A percentile compares a stretch with the other conserved stretches of the same genome.
Evolutionary conservation across 2,329 filamentous ascomycete genomes (phyloP).

Genomic region (Botryosphaeria dothidea): DNA sequence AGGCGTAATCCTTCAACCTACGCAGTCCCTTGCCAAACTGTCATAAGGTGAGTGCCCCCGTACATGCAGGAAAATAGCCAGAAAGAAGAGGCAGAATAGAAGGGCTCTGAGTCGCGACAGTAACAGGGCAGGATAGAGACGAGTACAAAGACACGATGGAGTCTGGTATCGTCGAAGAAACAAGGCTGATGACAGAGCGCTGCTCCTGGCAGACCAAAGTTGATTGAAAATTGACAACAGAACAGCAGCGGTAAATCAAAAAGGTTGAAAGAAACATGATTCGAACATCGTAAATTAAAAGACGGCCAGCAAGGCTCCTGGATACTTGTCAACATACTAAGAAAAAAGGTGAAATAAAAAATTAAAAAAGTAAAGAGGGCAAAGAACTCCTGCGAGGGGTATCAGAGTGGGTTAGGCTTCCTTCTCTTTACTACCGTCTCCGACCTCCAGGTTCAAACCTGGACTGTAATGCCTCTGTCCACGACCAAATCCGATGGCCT

Average conservation of each 20-base stretch:
- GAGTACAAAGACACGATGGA: too few species aligned
- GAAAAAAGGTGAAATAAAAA: background rate
- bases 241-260: background rate
- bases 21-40: too few species aligned
- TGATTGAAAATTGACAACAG: background rate
- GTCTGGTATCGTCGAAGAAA: too few species aligned
- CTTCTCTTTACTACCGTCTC: background rate
- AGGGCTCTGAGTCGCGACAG: too few species aligned
- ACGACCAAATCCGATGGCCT: background rate
- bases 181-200: too few species aligned
- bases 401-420: background rate
- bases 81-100: too few species aligned
- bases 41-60: too few species aligned
- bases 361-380: background rate
- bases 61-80: too few species aligned
- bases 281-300: background rate
- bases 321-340: background rate
- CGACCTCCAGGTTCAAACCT: background rate
- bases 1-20: too few species aligned
- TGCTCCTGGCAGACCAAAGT: too few species aligned
- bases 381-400: background rate
- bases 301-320: background rate
- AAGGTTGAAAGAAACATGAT: background rate
- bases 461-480: background rate
- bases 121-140: too few species aligned